Evolutionary conservation across 805 yeast species (phyloP).

Genomic region (Candida schatavii): DNA sequence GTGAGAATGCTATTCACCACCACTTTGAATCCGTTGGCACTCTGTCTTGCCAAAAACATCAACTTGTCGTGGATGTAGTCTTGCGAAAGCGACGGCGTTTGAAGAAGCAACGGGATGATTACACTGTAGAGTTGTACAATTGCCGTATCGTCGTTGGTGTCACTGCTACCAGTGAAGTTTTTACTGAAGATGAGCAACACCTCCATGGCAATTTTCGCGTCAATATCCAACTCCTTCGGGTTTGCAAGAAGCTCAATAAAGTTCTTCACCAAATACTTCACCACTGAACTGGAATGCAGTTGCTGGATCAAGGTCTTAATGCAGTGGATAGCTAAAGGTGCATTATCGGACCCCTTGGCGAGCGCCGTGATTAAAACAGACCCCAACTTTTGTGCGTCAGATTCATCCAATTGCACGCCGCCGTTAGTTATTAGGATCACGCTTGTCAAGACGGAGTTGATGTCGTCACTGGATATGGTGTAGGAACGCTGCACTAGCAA

Average conservation of each 20-base stretch:
- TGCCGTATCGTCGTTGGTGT: constrained; percentile 19
- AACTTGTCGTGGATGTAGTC: constrained; percentile 47
- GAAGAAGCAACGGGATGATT: constrained; percentile 36
- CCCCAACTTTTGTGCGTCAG: constrained; percentile 21
- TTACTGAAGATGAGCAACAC: constrained; percentile 46
- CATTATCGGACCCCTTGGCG: constrained; percentile 16
- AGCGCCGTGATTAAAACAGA: constrained; percentile 24
- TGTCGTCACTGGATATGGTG: constrained; percentile 15
- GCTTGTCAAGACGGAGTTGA: constrained; percentile 30
- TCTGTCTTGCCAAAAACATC: constrained; percentile 42
- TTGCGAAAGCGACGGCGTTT: constrained; percentile 19
- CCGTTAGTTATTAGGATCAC: constrained; percentile 37
- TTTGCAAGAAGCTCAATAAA: constrained; percentile 31
- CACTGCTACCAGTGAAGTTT: constrained; percentile 13
- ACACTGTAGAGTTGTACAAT: constrained; percentile 17
- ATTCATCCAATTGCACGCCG: constrained; percentile 21
- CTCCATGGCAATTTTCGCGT: constrained; percentile 27
- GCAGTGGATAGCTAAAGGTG: constrained; percentile 48
- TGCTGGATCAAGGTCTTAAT: constrained; percentile 53
- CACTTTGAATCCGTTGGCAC: constrained; percentile 47
- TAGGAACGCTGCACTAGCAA: constrained; percentile 18
- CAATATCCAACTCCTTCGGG: constrained; percentile 6
- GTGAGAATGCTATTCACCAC: constrained; percentile 40
- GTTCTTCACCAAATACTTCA: constrained; percentile 46
- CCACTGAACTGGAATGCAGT: constrained; percentile 22